Evolutionary conservation across 352 stramenopile species (phyloP).

Genomic region (Aphanomyces stellatus): DNA sequence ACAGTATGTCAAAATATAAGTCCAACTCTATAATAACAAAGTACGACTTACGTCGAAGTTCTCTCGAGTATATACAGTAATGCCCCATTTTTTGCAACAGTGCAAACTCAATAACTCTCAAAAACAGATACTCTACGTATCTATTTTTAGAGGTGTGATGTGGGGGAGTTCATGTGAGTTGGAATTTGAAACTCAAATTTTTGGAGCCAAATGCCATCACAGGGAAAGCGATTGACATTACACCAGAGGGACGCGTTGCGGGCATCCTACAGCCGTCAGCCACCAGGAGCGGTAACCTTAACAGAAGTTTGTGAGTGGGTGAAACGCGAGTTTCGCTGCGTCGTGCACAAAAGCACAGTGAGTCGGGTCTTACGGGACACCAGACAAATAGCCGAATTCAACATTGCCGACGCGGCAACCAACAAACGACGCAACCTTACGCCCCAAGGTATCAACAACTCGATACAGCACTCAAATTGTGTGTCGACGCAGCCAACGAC

Average conservation of each 20-base stretch:
- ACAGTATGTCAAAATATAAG: too few species aligned
- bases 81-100: slow-evolving; percentile 6
- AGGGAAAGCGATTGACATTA: not conserved
- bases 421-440: not conserved
- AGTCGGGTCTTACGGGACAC: not conserved
- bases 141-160: not conserved
- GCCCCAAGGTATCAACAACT: not conserved
- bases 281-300: not conserved
- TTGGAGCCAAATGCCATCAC: not conserved
- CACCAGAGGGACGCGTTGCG: not conserved
- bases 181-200: not conserved
- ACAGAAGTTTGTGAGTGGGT: not conserved
- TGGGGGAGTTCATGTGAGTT: not conserved
- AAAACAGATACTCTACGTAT: too few species aligned
- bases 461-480: not conserved
- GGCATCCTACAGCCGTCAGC: not conserved
- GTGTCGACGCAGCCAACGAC: not conserved
- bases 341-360: not conserved
- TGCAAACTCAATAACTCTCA: not conserved
- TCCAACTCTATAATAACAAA: too few species aligned
- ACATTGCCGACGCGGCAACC: not conserved
- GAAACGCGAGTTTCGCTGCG: not conserved
- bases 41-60: too few species aligned
- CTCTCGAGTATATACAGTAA: not conserved
- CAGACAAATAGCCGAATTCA: not conserved